Evolutionary conservation across 495 filamentous ascomycete species (phyloP), one percentile per base, ranked within the genome.

Genomic region (Peziza echinospora): DNA sequence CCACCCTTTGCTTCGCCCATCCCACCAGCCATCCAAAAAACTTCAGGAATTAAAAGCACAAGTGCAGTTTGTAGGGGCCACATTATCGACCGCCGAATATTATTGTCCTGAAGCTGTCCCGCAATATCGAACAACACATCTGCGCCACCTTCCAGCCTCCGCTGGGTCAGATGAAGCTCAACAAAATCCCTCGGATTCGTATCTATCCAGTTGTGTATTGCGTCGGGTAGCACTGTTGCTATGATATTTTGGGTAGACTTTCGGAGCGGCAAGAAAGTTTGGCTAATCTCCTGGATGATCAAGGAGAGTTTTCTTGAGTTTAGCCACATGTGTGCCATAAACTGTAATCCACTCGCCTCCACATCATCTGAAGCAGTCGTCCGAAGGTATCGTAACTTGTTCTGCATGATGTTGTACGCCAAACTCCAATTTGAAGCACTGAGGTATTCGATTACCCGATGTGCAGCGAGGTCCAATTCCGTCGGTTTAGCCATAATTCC

Each of bases 91-190:
- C 68, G 68, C 21, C 71, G 63, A 50, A 64, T 64, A 11, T 62
- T 65, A 39, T 65, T 67, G 48, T 78, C 73, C 23, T 65, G 58
- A 25, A 76, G 60, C 5, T 71, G 69, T 34, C 67, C 64, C 1
- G 73, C 66, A 67, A 77, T 76, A 46, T 78, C 75, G 42, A 77
- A 77, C 7, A 78, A 64, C 2, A 71, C 72, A 52, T 78, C 75
- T 11, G 73, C 70, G 4, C 70, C 70, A 28, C 63, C 71, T 49
- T 78, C 75, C 25, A 76, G 64, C 51, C 70, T 67, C 55, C 65
- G 71, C 48, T 71, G 70, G 40, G 65, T 62, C 24, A 60, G 61
- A 57, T 77, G 75, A 46, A 78, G 58, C 39, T 67, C 63, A 28
- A 76, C 67, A 55, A 78, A 77, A 58, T 78, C 75, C 13, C 60